Percentiles rank a stretch among this genome's conserved stretches.
These are phyloP conservation scores for Colletotrichum sp. DNA, from an alignment of 2,329 filamentous ascomycete species.

Conservation along the genomic window DNA sequence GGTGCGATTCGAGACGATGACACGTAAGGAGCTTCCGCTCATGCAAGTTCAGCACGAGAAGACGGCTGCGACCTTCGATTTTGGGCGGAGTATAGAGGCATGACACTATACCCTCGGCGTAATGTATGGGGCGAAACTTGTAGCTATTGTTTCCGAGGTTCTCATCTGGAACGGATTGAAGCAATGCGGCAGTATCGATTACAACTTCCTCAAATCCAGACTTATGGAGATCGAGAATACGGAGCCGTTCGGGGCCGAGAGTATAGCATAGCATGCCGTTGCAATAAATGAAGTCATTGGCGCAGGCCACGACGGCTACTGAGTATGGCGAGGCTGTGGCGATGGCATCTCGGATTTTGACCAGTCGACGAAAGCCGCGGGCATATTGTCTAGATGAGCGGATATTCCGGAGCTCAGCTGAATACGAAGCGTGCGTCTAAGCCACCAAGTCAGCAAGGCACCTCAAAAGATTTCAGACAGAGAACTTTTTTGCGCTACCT, in stretches of 20 bases:
- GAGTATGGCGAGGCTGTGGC: conserved; percentile 67
- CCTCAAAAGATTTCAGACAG: background rate
- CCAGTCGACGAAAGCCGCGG: conserved; percentile 61
- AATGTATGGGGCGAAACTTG: conserved; percentile 61
- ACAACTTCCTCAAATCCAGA: conserved; percentile 57
- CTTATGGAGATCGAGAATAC: conserved; percentile 62
- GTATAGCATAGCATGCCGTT: conserved; percentile 71
- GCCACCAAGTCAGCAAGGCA: conserved; percentile 23
- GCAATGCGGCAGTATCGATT: conserved; percentile 41
- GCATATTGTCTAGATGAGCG: conserved; percentile 42
- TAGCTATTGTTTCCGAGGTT: conserved; percentile 37
- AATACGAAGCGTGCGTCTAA: conserved; percentile 25
- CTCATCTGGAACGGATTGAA: background rate
- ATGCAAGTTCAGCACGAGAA: conserved; percentile 56
- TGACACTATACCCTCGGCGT: conserved; percentile 60
- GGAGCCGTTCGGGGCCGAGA: conserved; percentile 49
- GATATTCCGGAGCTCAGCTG: conserved; percentile 26
- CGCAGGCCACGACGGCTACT: conserved; percentile 63
- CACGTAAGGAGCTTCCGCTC: conserved; percentile 42
- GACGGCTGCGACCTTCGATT: conserved; percentile 45
- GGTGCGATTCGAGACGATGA: conserved; percentile 46
- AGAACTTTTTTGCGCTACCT: conserved; percentile 47
- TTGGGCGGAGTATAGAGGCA: conserved; percentile 57
- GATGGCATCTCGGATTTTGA: conserved; percentile 66
- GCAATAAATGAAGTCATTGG: conserved; percentile 65